A percentile compares a stretch with the other conserved stretches of the same genome.
phyloP scores from a whole-genome alignment of 2,329 filamentous ascomycete species.

The Claviceps spartinae region DNA sequence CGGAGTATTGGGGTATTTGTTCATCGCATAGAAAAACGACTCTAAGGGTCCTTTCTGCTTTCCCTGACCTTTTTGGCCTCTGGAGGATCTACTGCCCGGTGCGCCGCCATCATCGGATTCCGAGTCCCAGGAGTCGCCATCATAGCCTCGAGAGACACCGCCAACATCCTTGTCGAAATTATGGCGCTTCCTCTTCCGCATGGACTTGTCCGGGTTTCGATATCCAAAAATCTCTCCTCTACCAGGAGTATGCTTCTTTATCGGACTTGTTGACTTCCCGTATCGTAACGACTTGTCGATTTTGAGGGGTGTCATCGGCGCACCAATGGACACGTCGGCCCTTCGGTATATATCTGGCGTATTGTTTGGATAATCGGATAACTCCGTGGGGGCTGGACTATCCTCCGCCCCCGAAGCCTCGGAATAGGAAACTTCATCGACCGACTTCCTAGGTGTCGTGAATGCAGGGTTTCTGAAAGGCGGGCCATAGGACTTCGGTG shows the following conservation, averaged over 20 bases:
- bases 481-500: conserved; percentile 29
- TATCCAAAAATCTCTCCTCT: conserved; percentile 49
- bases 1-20: conserved; percentile 44
- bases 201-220: conserved; percentile 21
- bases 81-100: conserved; percentile 11
- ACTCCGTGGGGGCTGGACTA: conserved; percentile 45
- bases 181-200: conserved; percentile 41
- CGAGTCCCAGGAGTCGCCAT: conserved; percentile 32
- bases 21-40: conserved; percentile 36
- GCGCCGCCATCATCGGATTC: conserved; percentile 29
- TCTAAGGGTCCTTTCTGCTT: conserved; percentile 20
- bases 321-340: conserved; percentile 27
- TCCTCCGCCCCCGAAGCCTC: conserved; percentile 45
- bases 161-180: conserved; percentile 39
- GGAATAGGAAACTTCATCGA: conserved; percentile 39
- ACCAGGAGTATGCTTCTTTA: conserved; percentile 35
- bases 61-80: conserved; percentile 13
- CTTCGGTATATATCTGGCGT: conserved; percentile 38
- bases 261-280: conserved; percentile 23
- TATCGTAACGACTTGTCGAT: conserved; percentile 33
- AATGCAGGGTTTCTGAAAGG: conserved; percentile 52
- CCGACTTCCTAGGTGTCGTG: conserved; percentile 45
- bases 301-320: conserved; percentile 32
- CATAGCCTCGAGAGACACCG: conserved; percentile 29
- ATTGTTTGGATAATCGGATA: conserved; percentile 37